Evolutionary conservation across 345 rosid species (phyloP).

Genomic region (Capsella bursapastoris): DNA sequence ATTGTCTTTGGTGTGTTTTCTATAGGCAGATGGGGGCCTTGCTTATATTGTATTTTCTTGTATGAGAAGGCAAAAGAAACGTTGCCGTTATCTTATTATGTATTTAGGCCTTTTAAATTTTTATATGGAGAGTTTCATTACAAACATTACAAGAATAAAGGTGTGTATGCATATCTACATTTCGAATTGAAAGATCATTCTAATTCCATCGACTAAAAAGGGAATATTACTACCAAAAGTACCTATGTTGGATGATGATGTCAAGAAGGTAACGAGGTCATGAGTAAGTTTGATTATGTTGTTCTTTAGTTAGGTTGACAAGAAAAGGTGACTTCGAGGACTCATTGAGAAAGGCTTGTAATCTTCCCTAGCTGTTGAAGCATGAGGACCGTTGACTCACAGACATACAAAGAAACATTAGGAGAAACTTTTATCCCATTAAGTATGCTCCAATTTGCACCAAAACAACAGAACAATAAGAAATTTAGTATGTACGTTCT

Average conservation of each 20-base stretch:
- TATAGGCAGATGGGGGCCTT: conserved; percentile 7
- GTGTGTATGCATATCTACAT: background rate
- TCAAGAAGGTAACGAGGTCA: no score
- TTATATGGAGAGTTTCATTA: conserved; percentile 16
- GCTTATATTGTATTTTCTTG: conserved; percentile 34
- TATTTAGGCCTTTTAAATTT: conserved; percentile 21
- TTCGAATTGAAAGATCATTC: no score
- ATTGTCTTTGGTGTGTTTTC: conserved; percentile 33
- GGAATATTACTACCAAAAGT: no score
- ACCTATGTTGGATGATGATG: no score
- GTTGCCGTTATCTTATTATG: conserved; percentile 16
- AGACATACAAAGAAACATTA: no score
- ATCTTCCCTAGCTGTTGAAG: no score
- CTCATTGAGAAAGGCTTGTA: background rate
- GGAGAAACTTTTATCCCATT: no score
- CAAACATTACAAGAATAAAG: conserved; percentile 29
- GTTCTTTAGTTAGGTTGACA: background rate
- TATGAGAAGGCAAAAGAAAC: conserved; percentile 38
- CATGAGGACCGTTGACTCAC: no score
- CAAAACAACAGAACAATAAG: background rate
- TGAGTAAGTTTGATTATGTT: no score
- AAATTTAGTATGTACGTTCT: background rate
- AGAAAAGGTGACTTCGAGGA: background rate
- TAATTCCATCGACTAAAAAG: no score
- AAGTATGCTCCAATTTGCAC: background rate